These are phyloP conservation scores for Panellus pusillus DNA, from an alignment of 768 basidiomycete species.

Conservation along the genomic window DNA sequence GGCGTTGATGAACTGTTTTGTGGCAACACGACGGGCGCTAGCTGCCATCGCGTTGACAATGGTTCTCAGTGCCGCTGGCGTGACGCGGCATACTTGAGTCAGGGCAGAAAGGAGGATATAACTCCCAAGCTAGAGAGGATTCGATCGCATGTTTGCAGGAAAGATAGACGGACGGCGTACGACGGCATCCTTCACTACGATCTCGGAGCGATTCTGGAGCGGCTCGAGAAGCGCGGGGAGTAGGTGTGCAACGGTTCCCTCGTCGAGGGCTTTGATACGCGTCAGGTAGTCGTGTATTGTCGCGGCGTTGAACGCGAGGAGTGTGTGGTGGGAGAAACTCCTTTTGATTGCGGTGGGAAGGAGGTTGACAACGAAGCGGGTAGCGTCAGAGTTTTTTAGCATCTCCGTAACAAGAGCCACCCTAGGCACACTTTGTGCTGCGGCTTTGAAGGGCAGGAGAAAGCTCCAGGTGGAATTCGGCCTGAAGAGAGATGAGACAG, in stretches of 20 bases:
- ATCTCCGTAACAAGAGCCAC: constrained; percentile 74
- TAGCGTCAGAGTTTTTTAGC: constrained; percentile 66
- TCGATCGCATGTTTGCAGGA: neutral
- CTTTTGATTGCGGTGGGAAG: constrained; percentile 60
- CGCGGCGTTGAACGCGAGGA: constrained; percentile 83
- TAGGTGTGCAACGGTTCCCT: constrained; percentile 63
- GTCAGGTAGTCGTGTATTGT: constrained; percentile 79
- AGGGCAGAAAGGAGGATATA: constrained; percentile 73
- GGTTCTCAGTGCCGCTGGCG: constrained; percentile 56
- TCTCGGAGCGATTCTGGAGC: constrained; percentile 39
- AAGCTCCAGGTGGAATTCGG: constrained; percentile 65
- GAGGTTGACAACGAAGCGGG: constrained; percentile 68
- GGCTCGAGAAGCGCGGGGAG: constrained; percentile 66
- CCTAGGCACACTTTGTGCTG: constrained; percentile 73
- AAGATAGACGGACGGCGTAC: constrained; percentile 36
- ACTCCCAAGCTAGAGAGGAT: constrained; percentile 56
- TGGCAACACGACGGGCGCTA: constrained; percentile 47
- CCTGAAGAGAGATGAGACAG: constrained; percentile 34
- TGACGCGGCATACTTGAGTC: constrained; percentile 63
- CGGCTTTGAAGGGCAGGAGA: constrained; percentile 73
- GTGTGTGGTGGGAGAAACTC: constrained; percentile 57
- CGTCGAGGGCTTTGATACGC: constrained; percentile 54
- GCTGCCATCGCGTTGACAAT: constrained; percentile 56
- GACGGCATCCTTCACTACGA: constrained; percentile 50
- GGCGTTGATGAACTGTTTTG: constrained; percentile 64